Evolutionary conservation across 2,329 filamentous ascomycete genomes (phyloP).

Genomic region (Pestalotiopsis sp.): DNA sequence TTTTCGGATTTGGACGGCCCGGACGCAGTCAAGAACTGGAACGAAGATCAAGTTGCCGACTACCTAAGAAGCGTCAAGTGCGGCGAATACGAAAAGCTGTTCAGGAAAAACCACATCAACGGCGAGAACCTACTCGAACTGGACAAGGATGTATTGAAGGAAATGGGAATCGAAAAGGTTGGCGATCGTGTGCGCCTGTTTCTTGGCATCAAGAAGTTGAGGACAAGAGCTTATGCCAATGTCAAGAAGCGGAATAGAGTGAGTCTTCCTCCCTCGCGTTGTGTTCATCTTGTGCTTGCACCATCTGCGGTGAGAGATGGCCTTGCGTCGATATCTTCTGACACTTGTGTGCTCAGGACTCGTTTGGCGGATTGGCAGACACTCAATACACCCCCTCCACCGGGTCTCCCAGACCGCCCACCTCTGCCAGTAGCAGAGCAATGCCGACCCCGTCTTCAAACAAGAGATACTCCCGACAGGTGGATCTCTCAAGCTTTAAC

Average conservation of each 20-base stretch:
- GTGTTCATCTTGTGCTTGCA: neutral
- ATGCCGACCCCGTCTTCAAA: constrained; percentile 48
- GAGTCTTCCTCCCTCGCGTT: constrained; percentile 33
- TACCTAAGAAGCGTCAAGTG: constrained; percentile 92
- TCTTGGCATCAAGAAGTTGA: constrained; percentile 79
- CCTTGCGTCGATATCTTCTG: constrained; percentile 13
- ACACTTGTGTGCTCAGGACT: constrained; percentile 60
- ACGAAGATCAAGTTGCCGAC: constrained; percentile 87
- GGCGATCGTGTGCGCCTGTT: constrained; percentile 93
- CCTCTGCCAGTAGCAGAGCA: constrained; percentile 47
- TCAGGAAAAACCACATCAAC: constrained; percentile 93
- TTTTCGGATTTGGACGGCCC: constrained; percentile 82
- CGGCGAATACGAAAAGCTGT: constrained; percentile 88
- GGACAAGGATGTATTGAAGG: constrained; percentile 93
- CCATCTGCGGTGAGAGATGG: neutral
- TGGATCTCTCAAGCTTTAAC: constrained; percentile 43
- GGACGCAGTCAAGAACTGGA: constrained; percentile 81
- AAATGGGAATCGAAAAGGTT: constrained; percentile 98
- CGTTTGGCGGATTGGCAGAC: constrained; percentile 74
- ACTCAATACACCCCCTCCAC: constrained; percentile 62
- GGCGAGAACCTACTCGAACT: constrained; percentile 96
- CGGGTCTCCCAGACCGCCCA: constrained; percentile 64
- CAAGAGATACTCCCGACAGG: constrained; percentile 67
- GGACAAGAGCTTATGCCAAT: constrained; percentile 75
- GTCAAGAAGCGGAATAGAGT: constrained; percentile 86